Conservation (phyloP, 805 yeast species). For the Barnettozyma populi region DNA sequence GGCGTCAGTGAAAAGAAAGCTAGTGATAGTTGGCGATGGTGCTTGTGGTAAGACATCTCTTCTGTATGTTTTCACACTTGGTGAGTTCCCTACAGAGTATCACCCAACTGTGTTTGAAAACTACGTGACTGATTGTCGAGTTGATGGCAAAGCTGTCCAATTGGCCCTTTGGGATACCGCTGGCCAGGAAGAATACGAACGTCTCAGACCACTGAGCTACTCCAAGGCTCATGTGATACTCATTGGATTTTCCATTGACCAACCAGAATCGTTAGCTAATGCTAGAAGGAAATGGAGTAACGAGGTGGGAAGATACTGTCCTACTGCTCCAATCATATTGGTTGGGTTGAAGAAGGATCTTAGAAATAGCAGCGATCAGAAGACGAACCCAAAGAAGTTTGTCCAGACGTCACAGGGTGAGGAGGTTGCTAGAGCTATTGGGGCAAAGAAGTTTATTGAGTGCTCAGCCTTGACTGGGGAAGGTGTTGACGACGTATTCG, state of each 20-base stretch:
- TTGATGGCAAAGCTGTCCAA: slow-evolving; percentile 88
- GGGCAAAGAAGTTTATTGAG: slow-evolving; percentile 79
- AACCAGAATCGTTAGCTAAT: slow-evolving; percentile 77
- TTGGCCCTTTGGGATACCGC: slow-evolving; percentile 94
- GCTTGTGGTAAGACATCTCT: slow-evolving; percentile 93
- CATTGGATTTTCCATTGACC: slow-evolving; percentile 81
- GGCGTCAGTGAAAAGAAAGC: slow-evolving; percentile 50
- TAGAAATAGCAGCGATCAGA: slow-evolving; percentile 38
- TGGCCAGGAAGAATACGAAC: slow-evolving; percentile 92
- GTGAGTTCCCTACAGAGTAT: slow-evolving; percentile 88
- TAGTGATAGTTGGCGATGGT: slow-evolving; percentile 92
- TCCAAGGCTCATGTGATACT: slow-evolving; percentile 81
- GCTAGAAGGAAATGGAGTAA: slow-evolving; percentile 84
- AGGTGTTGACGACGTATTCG: slow-evolving; percentile 92
- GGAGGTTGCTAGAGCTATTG: slow-evolving; percentile 66
- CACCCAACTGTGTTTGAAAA: slow-evolving; percentile 95
- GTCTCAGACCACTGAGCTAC: slow-evolving; percentile 83
- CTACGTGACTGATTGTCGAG: slow-evolving; percentile 89
- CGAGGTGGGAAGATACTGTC: slow-evolving; percentile 78
- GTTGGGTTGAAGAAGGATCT: slow-evolving; percentile 86
- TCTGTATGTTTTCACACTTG: slow-evolving; percentile 85
- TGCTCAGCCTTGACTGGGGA: slow-evolving; percentile 92
- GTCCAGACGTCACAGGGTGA: slow-evolving; percentile 58
- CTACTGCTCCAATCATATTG: slow-evolving; percentile 67
- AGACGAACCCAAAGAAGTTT: slow-evolving; percentile 33